phyloP scores from a whole-genome alignment of 345 rosid genomes.

The Kandelia obovata region DNA sequence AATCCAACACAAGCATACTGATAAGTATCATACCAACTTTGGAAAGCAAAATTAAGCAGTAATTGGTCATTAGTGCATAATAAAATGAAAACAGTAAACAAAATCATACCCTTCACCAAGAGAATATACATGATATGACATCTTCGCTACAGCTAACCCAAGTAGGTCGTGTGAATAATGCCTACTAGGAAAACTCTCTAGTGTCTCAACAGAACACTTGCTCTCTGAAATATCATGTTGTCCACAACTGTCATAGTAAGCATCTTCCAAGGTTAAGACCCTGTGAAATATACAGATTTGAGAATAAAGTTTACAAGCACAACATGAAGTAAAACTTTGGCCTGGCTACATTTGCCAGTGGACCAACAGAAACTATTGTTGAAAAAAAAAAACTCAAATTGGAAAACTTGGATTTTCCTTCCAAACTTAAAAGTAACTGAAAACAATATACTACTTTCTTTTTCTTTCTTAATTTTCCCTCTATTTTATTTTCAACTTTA shows the following conservation, averaged over 20 bases:
- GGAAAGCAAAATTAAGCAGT: neutral
- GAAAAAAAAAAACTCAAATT: neutral
- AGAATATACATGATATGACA: conserved; percentile 81
- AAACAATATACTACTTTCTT: neutral
- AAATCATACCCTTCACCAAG: conserved; percentile 83
- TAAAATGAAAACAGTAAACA: conserved; percentile 8
- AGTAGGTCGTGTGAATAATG: conserved; percentile 47
- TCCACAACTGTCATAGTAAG: conserved; percentile 56
- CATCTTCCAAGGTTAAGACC: conserved; percentile 90
- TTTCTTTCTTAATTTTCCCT: neutral
- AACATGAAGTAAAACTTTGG: neutral
- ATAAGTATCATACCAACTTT: neutral
- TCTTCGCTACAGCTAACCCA: conserved; percentile 78
- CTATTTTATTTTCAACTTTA: neutral
- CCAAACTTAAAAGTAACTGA: neutral
- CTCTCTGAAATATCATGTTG: conserved; percentile 36
- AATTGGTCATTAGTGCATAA: neutral
- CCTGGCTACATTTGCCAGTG: neutral
- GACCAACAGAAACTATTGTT: neutral
- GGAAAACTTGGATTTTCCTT: neutral
- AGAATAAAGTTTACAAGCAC: conserved; percentile 8
- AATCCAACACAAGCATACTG: conserved; percentile 3
- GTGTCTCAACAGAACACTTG: conserved; percentile 35
- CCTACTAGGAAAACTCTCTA: conserved; percentile 37
- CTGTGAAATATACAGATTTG: conserved; percentile 35